phyloP scores from a whole-genome alignment of 2,329 filamentous ascomycete species.

The Fusarium abutilonis region DNA sequence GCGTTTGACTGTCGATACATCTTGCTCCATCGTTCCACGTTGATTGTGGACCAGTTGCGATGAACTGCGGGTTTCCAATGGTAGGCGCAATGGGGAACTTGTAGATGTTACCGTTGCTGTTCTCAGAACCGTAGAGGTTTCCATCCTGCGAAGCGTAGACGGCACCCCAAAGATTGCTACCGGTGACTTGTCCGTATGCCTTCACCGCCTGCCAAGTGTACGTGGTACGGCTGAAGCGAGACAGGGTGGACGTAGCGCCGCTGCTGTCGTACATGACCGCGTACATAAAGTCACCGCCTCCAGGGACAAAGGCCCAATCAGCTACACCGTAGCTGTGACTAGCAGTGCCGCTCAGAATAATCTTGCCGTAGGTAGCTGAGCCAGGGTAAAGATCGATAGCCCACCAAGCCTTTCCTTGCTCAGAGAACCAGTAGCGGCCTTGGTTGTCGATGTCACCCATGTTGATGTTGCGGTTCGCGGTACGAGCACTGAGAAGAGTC shows the following conservation, averaged over 20 bases:
- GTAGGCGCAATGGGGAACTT: slow-evolving; percentile 36
- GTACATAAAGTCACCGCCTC: slow-evolving; percentile 42
- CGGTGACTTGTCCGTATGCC: slow-evolving; percentile 13
- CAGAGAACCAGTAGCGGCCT: slow-evolving; percentile 39
- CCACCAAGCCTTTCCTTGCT: slow-evolving; percentile 40
- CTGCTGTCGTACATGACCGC: slow-evolving; percentile 15
- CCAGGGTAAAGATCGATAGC: slow-evolving; percentile 35
- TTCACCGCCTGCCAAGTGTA: slow-evolving; percentile 33
- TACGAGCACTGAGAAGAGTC: slow-evolving; percentile 26
- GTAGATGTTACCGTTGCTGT: slow-evolving; percentile 32
- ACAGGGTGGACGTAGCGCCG: slow-evolving; percentile 17
- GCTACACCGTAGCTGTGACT: slow-evolving; percentile 14
- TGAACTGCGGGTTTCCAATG: slow-evolving; percentile 17
- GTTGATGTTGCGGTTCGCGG: slow-evolving; percentile 25
- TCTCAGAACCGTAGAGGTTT: slow-evolving; percentile 37
- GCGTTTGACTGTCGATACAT: slow-evolving; percentile 35
- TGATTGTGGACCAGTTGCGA: slow-evolving; percentile 23
- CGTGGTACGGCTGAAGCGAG: slow-evolving; percentile 37
- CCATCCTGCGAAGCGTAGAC: slow-evolving; percentile 36
- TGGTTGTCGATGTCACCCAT: slow-evolving; percentile 42
- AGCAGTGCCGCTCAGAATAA: slow-evolving; percentile 32
- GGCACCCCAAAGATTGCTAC: slow-evolving; percentile 36
- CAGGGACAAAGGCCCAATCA: slow-evolving; percentile 42
- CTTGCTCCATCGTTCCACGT: slow-evolving; percentile 36
- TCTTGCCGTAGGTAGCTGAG: slow-evolving; percentile 35